Conservation (phyloP, 768 basidiomycete genomes). For the Hirschioporus abietinus region DNA sequence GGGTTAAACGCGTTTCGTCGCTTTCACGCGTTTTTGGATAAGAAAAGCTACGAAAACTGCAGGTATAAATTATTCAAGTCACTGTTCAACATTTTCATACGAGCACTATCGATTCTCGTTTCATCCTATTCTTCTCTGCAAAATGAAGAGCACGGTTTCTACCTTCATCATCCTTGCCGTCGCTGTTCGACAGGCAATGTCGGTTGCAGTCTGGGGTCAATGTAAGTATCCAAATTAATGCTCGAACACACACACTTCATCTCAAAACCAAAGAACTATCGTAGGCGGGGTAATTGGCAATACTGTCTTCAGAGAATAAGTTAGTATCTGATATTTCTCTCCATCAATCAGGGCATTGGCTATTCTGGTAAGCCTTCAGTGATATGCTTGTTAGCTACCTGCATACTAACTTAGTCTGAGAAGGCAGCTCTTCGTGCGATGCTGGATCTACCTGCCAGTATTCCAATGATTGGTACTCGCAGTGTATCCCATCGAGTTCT, state of each 20-base stretch:
- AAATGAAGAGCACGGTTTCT: not conserved
- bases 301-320: not conserved
- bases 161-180: not conserved
- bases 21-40: not conserved
- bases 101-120: not conserved
- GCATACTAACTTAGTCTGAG: not conserved
- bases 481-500: slow-evolving; percentile 26
- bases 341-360: slow-evolving; percentile 26
- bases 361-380: slow-evolving; percentile 20
- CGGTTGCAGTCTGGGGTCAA: slow-evolving; percentile 31
- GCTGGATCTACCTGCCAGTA: slow-evolving; percentile 28
- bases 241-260: not conserved
- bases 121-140: not conserved
- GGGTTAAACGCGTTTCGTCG: not conserved
- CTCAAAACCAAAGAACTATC: not conserved
- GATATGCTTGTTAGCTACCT: not conserved
- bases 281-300: not conserved
- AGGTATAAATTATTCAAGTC: not conserved
- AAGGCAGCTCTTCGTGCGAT: slow-evolving; percentile 25
- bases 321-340: not conserved
- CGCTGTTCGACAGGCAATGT: not conserved
- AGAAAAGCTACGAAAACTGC: not conserved
- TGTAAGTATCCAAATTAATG: slow-evolving; percentile 19
- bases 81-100: not conserved
- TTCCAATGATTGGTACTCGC: slow-evolving; percentile 28